Evolutionary conservation across 352 stramenopile species (phyloP), one percentile per base, ranked within the genome.

Genomic region (Pythium dissotocum): DNA sequence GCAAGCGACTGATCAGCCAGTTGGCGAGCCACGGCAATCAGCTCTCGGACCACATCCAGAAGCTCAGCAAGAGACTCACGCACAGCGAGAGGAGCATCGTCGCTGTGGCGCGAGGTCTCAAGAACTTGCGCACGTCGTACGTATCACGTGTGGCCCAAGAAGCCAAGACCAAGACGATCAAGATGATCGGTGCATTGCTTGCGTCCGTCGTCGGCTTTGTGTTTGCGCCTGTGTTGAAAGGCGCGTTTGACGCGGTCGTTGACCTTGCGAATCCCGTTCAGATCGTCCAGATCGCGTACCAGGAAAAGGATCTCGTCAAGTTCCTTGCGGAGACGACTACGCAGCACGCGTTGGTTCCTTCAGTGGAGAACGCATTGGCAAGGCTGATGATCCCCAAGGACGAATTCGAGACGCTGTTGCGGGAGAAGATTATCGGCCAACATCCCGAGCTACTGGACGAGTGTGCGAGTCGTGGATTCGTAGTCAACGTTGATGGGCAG

Each of bases 181-280:
- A 63, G 57, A 13, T 42, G 38, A 3, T 53, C 9, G 7, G 35
- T 33, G 57, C 9, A 2, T 7, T 38, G 38, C 13, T 49, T 7
- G 57, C 57, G 13, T 10, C 28, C 24, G 36, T 54, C 1, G 36
- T 61, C 4, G 71, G 71, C 1, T 77, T 77, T 42, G 62, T 67
- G 12, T 61, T 74, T 38, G 66, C 66, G 10, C 70, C 70, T 1
- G 58, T 73, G 6, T 38, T 77, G 18, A 77, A 77, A 21, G 46
- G 71, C 21, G 63, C 69, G 16, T 69, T 67, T 21, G 67, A 77
- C 62, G 63, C 66, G 14, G 59, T 73, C 10, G 65, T 74, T 13
- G 66, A 77, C 40, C 49, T 77, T 1, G 21, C 71, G n/a, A 74
- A 74, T 38, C 71, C 71, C 24, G 35, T 77, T 6, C 58, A 71